phyloP scores from a whole-genome alignment of 768 basidiomycete species.

The Naganishia friedmannii region DNA sequence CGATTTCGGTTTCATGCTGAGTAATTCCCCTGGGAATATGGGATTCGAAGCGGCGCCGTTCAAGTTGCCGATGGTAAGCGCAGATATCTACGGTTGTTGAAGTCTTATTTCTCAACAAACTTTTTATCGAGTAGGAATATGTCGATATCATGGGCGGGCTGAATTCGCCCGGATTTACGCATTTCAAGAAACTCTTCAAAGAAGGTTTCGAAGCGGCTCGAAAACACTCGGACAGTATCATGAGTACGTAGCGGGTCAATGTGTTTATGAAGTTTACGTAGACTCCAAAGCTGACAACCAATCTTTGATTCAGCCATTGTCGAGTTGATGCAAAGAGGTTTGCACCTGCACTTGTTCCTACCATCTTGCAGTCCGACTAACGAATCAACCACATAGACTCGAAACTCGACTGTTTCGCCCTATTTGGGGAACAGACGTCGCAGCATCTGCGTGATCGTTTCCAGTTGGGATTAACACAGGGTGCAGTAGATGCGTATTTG shows the following conservation, averaged over 20 bases:
- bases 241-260: slow-evolving; percentile 62
- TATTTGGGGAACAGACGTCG: slow-evolving; percentile 87
- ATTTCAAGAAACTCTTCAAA: slow-evolving; percentile 82
- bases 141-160: slow-evolving; percentile 90
- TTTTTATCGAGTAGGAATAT: slow-evolving; percentile 61
- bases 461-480: slow-evolving; percentile 82
- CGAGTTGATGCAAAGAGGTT: slow-evolving; percentile 96
- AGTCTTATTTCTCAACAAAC: background rate
- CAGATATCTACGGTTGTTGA: background rate
- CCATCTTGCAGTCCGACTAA: slow-evolving; percentile 11
- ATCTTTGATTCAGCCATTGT: slow-evolving; percentile 62
- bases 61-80: slow-evolving; percentile 68
- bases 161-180: slow-evolving; percentile 67
- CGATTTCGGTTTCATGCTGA: slow-evolving; percentile 97
- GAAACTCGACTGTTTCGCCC: slow-evolving; percentile 80
- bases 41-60: slow-evolving; percentile 99
- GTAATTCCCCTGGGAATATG: slow-evolving; percentile 86
- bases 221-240: slow-evolving; percentile 93
- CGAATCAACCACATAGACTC: slow-evolving; percentile 62
- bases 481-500: slow-evolving; percentile 76
- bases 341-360: slow-evolving; percentile 25
- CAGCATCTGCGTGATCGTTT: slow-evolving; percentile 85
- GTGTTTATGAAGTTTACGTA: background rate
- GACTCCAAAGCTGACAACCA: slow-evolving; percentile 27
- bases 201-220: slow-evolving; percentile 90